phyloP scores from a whole-genome alignment of 257 asterid genomes.

The Plantago ovata region DNA sequence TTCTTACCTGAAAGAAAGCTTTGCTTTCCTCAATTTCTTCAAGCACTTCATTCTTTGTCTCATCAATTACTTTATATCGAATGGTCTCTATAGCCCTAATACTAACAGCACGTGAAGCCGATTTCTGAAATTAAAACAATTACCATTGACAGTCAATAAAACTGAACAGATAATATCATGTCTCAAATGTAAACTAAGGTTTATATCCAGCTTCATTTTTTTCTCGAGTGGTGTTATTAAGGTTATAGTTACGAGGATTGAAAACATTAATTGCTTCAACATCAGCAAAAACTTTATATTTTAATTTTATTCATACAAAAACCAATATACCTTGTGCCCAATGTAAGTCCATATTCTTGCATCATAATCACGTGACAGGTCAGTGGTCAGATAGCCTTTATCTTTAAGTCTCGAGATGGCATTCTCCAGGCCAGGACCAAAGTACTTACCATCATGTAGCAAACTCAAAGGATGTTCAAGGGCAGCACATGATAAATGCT shows the following conservation, averaged over 20 bases:
- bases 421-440: conserved; percentile 70
- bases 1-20: conserved; percentile 88
- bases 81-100: conserved; percentile 78
- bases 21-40: conserved; percentile 98
- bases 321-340: conserved; percentile 77
- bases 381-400: conserved; percentile 61
- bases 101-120: conserved; percentile 60
- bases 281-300: background rate
- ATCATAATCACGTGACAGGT: conserved; percentile 48
- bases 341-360: conserved; percentile 81
- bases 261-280: background rate
- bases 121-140: conserved; percentile 45
- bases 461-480: conserved; percentile 75
- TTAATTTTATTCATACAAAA: background rate
- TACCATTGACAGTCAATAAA: conserved; percentile 13
- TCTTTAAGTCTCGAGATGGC: conserved; percentile 53
- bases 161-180: conserved; percentile 6
- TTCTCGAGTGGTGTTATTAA: too few relatives aligned
- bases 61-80: conserved; percentile 74
- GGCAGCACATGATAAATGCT: conserved; percentile 91
- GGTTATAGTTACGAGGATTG: too few relatives aligned
- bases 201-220: too few relatives aligned
- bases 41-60: conserved; percentile 59
- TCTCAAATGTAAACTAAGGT: conserved; percentile 4
- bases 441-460: conserved; percentile 59